Evolutionary conservation across 2,329 filamentous ascomycete genomes (phyloP), one percentile per base, ranked within the genome.

Genomic region (Colletotrichum cuscutae): DNA sequence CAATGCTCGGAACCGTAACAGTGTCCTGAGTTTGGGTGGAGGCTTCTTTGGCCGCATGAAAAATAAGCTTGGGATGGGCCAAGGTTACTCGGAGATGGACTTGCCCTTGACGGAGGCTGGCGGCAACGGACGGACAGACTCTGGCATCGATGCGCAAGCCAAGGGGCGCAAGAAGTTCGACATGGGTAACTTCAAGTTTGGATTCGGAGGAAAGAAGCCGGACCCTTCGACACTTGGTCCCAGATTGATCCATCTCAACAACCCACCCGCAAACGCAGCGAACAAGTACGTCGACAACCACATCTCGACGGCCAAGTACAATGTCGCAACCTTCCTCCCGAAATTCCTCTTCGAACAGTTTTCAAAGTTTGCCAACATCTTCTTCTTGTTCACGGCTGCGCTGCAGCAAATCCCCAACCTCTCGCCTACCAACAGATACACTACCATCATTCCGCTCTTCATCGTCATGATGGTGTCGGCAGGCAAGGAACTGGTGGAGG

Each of bases 331-430:
- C 24, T 99, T 99, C 82, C 81, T 98, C 22, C 97, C 97, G 63
- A 99, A 99, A 83, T 99, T 99, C 84, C 87, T 99, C 69, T 95
- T 96, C 82, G 97, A 99, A 83, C 97, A 99, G 82, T 99, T 99
- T 85, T 98, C 95, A 74, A 99, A 98, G 87, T 98, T 98, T 83
- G 97, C 97, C 86, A 99, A 99, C 84, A 84, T 99, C 80, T 99
- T 99, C 87, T 99, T 99, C 93, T 90, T 99, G 81, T 98, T 99
- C 83, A 99, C 97, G 49, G 95, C 97, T 19, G 92, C 91, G 53
- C 86, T 99, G 58, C 97, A 99, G 85, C 97, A 99, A 82, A 98
- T 99, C 74, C 97, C 97, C 26, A 92, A 93, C 76, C 92, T 99
- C 74, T 98, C 95, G 42, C 97, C 97, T 8, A 99, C 97, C 11